Conservation (phyloP, 805 yeast genomes). For the Candida krabiensis region DNA sequence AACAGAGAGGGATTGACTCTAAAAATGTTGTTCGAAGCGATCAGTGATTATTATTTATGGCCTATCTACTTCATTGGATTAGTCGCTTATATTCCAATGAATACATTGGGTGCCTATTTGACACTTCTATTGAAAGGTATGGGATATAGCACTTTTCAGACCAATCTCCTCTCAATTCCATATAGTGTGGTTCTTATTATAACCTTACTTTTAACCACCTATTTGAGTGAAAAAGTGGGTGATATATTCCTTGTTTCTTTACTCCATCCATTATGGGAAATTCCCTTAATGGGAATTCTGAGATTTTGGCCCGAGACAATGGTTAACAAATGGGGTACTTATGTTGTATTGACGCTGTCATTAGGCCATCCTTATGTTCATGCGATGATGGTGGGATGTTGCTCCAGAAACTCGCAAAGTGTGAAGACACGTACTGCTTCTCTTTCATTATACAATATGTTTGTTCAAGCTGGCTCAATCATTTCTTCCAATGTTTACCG, state of each 20-base stretch:
- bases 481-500: conserved; percentile 57
- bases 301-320: conserved; percentile 30
- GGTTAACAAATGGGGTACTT: conserved; percentile 30
- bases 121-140: conserved; percentile 47
- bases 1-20: conserved; percentile 53
- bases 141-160: conserved; percentile 53
- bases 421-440: conserved; percentile 66
- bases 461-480: conserved; percentile 58
- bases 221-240: conserved; percentile 35
- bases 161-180: conserved; percentile 56
- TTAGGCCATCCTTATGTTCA: conserved; percentile 51
- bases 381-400: conserved; percentile 59
- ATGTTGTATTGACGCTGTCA: conserved; percentile 22
- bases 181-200: conserved; percentile 39
- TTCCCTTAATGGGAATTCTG: conserved; percentile 26
- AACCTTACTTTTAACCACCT: conserved; percentile 36
- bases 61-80: conserved; percentile 53
- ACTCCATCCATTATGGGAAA: conserved; percentile 26
- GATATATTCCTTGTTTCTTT: conserved; percentile 25
- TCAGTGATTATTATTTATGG: conserved; percentile 53
- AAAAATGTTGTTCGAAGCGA: conserved; percentile 38
- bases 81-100: conserved; percentile 37
- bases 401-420: conserved; percentile 60
- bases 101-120: conserved; percentile 43
- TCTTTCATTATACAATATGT: conserved; percentile 65